Evolutionary conservation across 192 early-diverging fungal species (phyloP).

Genomic region (Backusella mclennaniae): DNA sequence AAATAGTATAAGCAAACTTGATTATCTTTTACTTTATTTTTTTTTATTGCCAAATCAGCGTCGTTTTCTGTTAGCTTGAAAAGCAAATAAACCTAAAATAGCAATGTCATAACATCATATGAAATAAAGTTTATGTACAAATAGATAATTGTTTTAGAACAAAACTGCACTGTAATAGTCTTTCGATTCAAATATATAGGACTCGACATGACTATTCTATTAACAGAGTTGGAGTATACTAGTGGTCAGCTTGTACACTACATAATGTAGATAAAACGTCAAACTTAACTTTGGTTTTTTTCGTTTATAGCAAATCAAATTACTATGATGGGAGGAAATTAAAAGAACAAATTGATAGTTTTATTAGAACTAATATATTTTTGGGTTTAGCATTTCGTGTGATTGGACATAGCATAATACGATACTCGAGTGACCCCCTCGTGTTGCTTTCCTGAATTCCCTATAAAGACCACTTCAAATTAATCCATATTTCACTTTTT

Average conservation of each 20-base stretch:
- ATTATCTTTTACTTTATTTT: neutral
- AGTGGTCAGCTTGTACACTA: neutral
- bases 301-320: neutral
- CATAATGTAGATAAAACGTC: neutral
- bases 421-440: neutral
- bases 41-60: neutral
- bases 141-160: neutral
- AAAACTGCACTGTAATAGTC: neutral
- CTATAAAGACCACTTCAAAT: neutral
- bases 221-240: neutral
- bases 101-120: neutral
- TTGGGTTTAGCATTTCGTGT: neutral
- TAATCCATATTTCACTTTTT: neutral
- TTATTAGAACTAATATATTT: neutral
- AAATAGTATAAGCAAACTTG: neutral
- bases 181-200: neutral
- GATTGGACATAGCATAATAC: neutral
- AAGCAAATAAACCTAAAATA: neutral
- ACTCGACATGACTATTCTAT: neutral
- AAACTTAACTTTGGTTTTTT: neutral
- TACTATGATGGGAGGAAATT: neutral
- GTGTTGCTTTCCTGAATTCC: neutral
- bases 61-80: neutral
- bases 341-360: neutral
- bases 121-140: neutral